Evolutionary conservation across 495 filamentous ascomycete genomes (phyloP).

Genomic region (Trichocladium uniseriatum): DNA sequence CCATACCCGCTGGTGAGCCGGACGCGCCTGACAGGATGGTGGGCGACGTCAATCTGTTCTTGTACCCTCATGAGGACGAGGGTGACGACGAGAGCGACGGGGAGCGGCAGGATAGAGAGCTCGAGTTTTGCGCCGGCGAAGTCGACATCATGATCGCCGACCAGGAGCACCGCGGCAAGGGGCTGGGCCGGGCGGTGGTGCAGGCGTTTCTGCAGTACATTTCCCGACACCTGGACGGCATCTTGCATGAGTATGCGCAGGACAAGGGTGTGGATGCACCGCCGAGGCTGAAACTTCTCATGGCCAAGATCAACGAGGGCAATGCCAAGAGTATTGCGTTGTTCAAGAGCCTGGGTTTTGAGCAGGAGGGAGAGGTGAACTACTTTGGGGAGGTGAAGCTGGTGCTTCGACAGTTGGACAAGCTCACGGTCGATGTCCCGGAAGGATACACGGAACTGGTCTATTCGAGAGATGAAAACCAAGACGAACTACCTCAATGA

Average conservation of each 20-base stretch:
- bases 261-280: constrained; percentile 3
- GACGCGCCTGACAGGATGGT: constrained; percentile 56
- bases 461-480: constrained; percentile 12
- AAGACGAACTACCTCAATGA: neutral
- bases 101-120: neutral
- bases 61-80: constrained; percentile 41
- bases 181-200: constrained; percentile 58
- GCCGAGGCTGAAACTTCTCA: constrained; percentile 26
- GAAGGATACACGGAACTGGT: constrained; percentile 21
- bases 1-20: constrained; percentile 26
- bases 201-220: constrained; percentile 61
- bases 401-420: constrained; percentile 24
- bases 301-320: constrained; percentile 38
- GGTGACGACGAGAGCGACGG: constrained; percentile 17
- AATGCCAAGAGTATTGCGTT: constrained; percentile 35
- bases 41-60: constrained; percentile 82
- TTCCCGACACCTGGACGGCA: constrained; percentile 31
- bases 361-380: constrained; percentile 34
- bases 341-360: constrained; percentile 40
- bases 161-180: constrained; percentile 46
- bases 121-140: constrained; percentile 50
- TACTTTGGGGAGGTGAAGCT: constrained; percentile 45
- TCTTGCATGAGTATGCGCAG: constrained; percentile 51
- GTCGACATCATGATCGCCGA: constrained; percentile 84
- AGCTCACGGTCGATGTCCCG: neutral